Conservation (phyloP, 2,329 filamentous ascomycete species). For the Colletotrichum sp. region DNA sequence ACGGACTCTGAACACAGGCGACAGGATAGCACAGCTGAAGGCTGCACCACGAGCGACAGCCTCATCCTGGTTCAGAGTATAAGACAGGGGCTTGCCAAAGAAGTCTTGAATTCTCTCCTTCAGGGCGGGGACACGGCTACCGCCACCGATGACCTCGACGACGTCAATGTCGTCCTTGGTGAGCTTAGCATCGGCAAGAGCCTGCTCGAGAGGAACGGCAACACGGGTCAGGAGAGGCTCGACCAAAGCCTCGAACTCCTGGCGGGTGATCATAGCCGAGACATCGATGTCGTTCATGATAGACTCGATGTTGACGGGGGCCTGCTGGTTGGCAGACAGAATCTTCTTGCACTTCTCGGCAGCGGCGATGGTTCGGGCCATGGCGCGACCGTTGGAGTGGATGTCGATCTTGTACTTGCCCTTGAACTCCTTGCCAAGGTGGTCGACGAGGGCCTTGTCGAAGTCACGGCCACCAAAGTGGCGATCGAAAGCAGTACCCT, state of each 20-base stretch:
- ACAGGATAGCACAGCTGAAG: slow-evolving; percentile 97
- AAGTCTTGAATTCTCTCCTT: slow-evolving; percentile 90
- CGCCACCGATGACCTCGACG: slow-evolving; percentile 93
- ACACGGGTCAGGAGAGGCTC: slow-evolving; percentile 80
- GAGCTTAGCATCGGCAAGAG: slow-evolving; percentile 91
- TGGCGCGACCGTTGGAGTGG: slow-evolving; percentile 85
- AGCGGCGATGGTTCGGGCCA: slow-evolving; percentile 83
- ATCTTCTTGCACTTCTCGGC: slow-evolving; percentile 99
- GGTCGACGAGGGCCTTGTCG: slow-evolving; percentile 92
- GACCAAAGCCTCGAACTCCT: slow-evolving; percentile 91
- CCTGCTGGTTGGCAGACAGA: slow-evolving; percentile 90
- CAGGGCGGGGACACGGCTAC: slow-evolving; percentile 89
- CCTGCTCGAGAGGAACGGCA: slow-evolving; percentile 82
- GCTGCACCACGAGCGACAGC: slow-evolving; percentile 94
- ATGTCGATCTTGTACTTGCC: slow-evolving; percentile 98
- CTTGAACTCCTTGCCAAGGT: slow-evolving; percentile 95
- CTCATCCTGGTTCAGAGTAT: slow-evolving; percentile 98
- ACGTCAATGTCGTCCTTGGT: slow-evolving; percentile 90
- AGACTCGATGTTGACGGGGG: slow-evolving; percentile 95
- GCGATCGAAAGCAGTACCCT: slow-evolving; percentile 89
- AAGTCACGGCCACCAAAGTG: slow-evolving; percentile 98
- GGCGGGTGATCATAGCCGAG: slow-evolving; percentile 84
- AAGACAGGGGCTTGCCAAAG: slow-evolving; percentile 92
- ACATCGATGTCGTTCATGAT: slow-evolving; percentile 99
- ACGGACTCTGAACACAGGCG: slow-evolving; percentile 96